These are phyloP conservation scores for Alternaria atra DNA, from an alignment of 2,329 filamentous ascomycete genomes.

Conservation along the genomic window DNA sequence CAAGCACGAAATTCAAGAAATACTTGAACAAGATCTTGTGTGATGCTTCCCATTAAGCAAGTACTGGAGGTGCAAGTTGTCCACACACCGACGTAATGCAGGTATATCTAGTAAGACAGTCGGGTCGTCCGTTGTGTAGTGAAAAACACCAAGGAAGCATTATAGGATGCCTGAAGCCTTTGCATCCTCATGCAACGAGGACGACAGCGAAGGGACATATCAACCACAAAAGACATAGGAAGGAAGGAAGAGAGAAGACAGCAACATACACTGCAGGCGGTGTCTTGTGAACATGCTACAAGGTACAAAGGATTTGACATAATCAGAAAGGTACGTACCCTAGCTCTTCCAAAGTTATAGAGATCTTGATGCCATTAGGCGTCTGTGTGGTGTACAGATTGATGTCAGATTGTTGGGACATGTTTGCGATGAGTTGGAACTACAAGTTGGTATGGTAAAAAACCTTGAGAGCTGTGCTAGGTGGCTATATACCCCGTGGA, in stretches of 20 bases:
- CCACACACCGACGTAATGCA: not conserved
- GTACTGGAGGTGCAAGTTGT: not conserved
- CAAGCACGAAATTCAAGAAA: not conserved
- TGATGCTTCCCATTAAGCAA: not conserved
- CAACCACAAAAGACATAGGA: not conserved
- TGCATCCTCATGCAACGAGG: not conserved
- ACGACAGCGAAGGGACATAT: not conserved
- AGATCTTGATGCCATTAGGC: constrained; percentile 90
- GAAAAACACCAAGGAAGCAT: not conserved
- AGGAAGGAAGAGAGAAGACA: not conserved
- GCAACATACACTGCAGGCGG: not conserved
- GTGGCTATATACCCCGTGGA: not conserved
- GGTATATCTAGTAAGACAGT: no score
- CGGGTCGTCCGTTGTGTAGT: no score
- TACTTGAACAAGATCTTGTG: not conserved
- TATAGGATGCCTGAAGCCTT: not conserved
- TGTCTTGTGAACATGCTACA: not conserved
- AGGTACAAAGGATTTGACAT: not conserved
- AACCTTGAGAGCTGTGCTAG: not conserved
- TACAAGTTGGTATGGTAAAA: not conserved
- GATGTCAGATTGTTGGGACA: constrained; percentile 65
- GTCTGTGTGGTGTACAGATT: constrained; percentile 84
- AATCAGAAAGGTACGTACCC: constrained; percentile 53
- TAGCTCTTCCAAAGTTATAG: constrained; percentile 86
- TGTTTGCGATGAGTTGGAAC: constrained; percentile 20